Evolutionary conservation across 192 early-diverging fungal genomes (phyloP), one percentile per base, ranked within the genome.

Genomic region (Dissophora ornata): DNA sequence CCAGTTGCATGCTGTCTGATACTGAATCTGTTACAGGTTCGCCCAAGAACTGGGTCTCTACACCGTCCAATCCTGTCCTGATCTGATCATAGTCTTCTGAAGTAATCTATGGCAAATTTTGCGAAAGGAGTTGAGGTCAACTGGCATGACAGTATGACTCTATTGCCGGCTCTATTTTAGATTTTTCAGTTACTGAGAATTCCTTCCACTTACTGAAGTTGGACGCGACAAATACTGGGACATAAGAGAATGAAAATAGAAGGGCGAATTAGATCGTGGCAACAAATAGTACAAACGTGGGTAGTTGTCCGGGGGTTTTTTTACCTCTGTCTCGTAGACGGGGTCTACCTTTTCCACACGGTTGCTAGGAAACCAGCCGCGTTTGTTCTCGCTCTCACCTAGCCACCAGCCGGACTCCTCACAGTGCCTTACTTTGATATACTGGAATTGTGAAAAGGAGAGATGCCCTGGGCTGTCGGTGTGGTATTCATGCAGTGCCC

Each of bases 61-160:
- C 73, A 9, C 65, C 65, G 47, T 77, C 73, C 25, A 77, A 51
- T 50, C 73, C 73, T 6, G 73, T 67, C 58, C 73, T 67, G 26
- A 77, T 77, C 40, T 77, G 73, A 28, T 77, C 73, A 51, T 77
- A 77, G 45, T 77, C 73, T 44, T 77, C 73, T n/a, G 73, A 77
- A 18, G 73, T 77, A 26, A 77, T 77, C 73, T 77, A 54, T 53
- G 19, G 47, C 0, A n/a, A 38, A 18, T 10, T 57, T 10, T 7
- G 38, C 18, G 34, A 19, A 22, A 19, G 30, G 33, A 38, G 12
- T 15, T 1, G 19, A n/a, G n/a, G n/a, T n/a, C n/a, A n/a, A n/a
- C n/a, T n/a, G n/a, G n/a, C n/a, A n/a, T n/a, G n/a, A n/a, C n/a
- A n/a, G n/a, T n/a, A n/a, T n/a, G n/a, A n/a, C n/a, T n/a, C n/a